Evolutionary conservation across 495 filamentous ascomycete species (phyloP).

Genomic region (Daldinia childiae): DNA sequence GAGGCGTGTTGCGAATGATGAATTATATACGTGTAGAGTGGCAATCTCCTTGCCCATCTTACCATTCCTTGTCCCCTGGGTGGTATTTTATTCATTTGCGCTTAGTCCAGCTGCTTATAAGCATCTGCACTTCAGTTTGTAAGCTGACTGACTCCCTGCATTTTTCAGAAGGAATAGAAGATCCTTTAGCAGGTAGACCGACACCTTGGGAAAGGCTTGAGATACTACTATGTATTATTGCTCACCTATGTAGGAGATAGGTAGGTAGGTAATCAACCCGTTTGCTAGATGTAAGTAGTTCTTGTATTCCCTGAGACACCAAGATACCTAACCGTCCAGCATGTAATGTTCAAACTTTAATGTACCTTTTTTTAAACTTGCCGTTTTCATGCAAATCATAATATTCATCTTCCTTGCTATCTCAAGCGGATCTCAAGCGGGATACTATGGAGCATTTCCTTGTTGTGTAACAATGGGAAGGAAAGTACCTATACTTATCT

Average conservation of each 20-base stretch:
- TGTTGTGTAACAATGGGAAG: too few species aligned
- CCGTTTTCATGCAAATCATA: too few species aligned
- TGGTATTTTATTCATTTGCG: not conserved
- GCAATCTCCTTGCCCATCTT: not conserved
- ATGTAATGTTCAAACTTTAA: not conserved
- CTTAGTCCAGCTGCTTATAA: slow-evolving; percentile 7
- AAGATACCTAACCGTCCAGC: not conserved
- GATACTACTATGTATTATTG: not conserved
- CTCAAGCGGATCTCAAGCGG: too few species aligned
- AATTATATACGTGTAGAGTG: slow-evolving; percentile 6
- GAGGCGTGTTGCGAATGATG: slow-evolving; percentile 10
- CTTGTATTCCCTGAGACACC: too few species aligned
- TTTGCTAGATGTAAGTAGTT: not conserved
- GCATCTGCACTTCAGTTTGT: slow-evolving; percentile 1
- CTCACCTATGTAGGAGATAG: not conserved
- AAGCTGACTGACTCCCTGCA: not conserved
- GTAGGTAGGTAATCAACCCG: too few species aligned
- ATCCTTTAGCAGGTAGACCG: not conserved
- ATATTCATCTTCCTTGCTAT: not conserved
- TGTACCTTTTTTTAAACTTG: not conserved
- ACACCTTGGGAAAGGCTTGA: not conserved
- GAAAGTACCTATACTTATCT: too few species aligned
- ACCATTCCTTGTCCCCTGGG: too few species aligned
- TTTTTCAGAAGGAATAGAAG: slow-evolving; percentile 6
- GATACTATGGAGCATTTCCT: not conserved